Base-by-base conservation (phyloP, 2,329 filamentous ascomycete species). In the Sporothrix protearum region DNA sequence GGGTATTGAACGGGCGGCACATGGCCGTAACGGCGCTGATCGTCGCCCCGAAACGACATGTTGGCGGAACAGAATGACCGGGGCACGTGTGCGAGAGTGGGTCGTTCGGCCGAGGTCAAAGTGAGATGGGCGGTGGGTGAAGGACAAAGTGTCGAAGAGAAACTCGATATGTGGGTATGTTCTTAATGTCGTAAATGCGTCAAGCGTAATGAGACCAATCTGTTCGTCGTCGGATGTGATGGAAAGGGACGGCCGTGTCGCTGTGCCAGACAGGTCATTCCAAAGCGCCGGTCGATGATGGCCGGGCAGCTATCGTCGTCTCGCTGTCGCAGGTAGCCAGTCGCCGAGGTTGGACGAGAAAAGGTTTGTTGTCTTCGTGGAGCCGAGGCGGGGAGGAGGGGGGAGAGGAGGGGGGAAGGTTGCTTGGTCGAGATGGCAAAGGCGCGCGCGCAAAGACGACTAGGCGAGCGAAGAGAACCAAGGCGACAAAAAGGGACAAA, bases 31-130 rank as follows among this genome's bases (percentile, higher is more conserved):
- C 88, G 86, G 79, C 87, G 85, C 78, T 88, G 86, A 76, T 86
- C 84, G 76, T 89, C 86, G 77, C 86, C 86, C 77, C 86, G 84
- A 78, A 90, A 91, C 71, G 88, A 90, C 88, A 91, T 91, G 76
- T 49, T 73, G 77, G 36, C 36, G 70, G 68, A 39, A 39, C 36
- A 69, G 68, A 39, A 39, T 22, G 16, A 49, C 16, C 36, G 69
- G 53, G 28, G 49, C 33, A 42, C 14, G 28, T 33, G 47, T 39
- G 64, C 47, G 64, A 33, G 28, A 39, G 64, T 68, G 64, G 64
- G n/a, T 53, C 47, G 42, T 30, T 30, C 39, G 63, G 63, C 25
- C 14, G 22, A 66, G 63, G 63, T 33, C 63, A 12, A 47, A 30
- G 63, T 25, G 14, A 4, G 14, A 1, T 39, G 59, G 14, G 63